phyloP scores from a whole-genome alignment of 2,329 filamentous ascomycete species.

The Arthroderma sp. region DNA sequence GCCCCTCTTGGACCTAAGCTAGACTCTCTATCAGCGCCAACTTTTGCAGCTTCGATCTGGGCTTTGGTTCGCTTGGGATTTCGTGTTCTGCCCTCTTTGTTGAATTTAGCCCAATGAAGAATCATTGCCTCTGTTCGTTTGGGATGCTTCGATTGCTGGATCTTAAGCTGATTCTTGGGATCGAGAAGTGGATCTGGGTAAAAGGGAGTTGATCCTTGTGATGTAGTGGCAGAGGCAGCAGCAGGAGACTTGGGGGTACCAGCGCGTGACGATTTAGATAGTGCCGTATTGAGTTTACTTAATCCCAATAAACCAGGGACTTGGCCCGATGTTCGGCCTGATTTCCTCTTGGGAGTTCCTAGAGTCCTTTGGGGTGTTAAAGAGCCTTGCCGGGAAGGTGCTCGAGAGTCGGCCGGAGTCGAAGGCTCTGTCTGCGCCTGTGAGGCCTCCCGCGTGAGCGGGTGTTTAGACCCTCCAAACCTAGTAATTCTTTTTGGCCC shows the following conservation, averaged over 20 bases:
- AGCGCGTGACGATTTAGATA: slow-evolving; percentile 2
- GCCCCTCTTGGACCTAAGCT: slow-evolving; percentile 1
- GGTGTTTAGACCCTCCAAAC: slow-evolving; percentile 9
- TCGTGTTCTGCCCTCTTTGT: slow-evolving; percentile 28
- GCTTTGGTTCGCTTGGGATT: slow-evolving; percentile 33
- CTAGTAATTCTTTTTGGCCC: slow-evolving; percentile 6
- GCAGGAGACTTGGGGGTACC: slow-evolving; percentile 6
- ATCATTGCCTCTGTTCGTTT: slow-evolving; percentile 33
- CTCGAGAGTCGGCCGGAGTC: slow-evolving; percentile 5
- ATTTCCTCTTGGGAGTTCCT: slow-evolving; percentile 19
- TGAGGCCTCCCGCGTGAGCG: slow-evolving; percentile 7
- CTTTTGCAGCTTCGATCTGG: slow-evolving; percentile 30
- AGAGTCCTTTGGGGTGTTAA: slow-evolving; percentile 3
- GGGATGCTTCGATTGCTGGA: slow-evolving; percentile 31
- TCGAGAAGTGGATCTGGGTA: slow-evolving; percentile 13
- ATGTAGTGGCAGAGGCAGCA: slow-evolving; percentile 9
- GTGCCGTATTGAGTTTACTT: not conserved
- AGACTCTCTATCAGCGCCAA: slow-evolving; percentile 6
- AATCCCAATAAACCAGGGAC: too few species aligned
- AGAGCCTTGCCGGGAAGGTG: slow-evolving; percentile 8
- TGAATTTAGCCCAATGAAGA: slow-evolving; percentile 33
- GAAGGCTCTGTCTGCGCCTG: slow-evolving; percentile 8
- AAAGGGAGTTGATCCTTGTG: slow-evolving; percentile 11
- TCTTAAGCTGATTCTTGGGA: slow-evolving; percentile 20
- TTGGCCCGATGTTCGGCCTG: slow-evolving; percentile 4